A percentile compares a stretch with the other conserved stretches of the same genome.
Evolutionary conservation across 331 rosid species (phyloP).

Genomic region (Stylosanthes scabra): DNA sequence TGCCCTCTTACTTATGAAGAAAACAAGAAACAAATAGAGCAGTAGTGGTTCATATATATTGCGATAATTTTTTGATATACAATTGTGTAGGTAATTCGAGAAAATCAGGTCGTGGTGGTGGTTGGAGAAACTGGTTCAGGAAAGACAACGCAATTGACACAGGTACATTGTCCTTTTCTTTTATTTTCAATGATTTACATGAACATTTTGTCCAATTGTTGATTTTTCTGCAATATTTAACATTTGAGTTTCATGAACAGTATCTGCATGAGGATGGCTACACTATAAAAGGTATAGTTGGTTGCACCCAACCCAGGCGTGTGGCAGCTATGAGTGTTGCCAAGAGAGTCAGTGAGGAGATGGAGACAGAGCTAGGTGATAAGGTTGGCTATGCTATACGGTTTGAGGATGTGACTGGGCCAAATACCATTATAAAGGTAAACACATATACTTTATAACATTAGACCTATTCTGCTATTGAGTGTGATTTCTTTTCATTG

Average conservation of each 20-base stretch:
- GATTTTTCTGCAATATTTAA: constrained; percentile 5
- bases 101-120: constrained; percentile 91
- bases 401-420: constrained; percentile 98
- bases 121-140: constrained; percentile 99
- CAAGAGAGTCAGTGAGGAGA: constrained; percentile 98
- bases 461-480: constrained; percentile 11
- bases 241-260: constrained; percentile 56
- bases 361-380: constrained; percentile 95
- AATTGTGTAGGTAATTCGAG: constrained; percentile 81
- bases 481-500: constrained; percentile 6
- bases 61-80: constrained; percentile 26
- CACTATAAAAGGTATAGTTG: constrained; percentile 75
- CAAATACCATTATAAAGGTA: constrained; percentile 88
- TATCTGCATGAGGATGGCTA: constrained; percentile 95
- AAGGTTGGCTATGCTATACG: constrained; percentile 98
- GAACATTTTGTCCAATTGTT: constrained; percentile 8
- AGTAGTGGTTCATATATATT: constrained; percentile 22
- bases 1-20: neutral
- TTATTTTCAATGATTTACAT: constrained; percentile 10
- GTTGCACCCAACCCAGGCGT: constrained; percentile 99
- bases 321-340: constrained; percentile 99
- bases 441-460: constrained; percentile 17
- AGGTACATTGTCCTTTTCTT: constrained; percentile 53
- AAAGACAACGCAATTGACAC: constrained; percentile 96
- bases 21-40: neutral